phyloP scores from a whole-genome alignment of 305 asterid genomes.

The Fraxinus nigra region DNA sequence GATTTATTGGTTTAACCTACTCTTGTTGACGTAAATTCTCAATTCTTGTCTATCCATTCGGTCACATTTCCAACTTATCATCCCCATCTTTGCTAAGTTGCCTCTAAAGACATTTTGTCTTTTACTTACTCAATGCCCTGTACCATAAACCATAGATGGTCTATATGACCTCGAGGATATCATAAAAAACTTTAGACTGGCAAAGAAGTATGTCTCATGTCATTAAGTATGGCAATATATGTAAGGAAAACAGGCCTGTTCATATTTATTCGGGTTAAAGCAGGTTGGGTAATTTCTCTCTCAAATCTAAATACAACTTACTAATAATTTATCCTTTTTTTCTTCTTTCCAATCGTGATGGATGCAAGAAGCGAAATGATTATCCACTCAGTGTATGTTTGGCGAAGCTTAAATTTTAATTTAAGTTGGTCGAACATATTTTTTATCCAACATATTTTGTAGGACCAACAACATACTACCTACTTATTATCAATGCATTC shows the following conservation, averaged over 20 bases:
- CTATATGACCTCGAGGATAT: background rate
- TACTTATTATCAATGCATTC: background rate
- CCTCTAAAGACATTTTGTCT: background rate
- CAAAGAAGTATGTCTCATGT: background rate
- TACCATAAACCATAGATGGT: background rate
- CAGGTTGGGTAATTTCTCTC: background rate
- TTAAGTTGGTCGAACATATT: background rate
- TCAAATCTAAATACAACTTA: background rate
- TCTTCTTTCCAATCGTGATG: background rate
- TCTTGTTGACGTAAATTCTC: background rate
- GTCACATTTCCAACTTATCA: background rate
- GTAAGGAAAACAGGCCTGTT: background rate
- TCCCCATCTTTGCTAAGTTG: background rate
- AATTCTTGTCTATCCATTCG: background rate
- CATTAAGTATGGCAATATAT: no score
- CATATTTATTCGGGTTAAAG: background rate
- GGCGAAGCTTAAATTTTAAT: background rate
- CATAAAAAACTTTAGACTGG: background rate
- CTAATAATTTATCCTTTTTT: background rate
- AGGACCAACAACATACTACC: background rate
- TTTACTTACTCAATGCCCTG: background rate
- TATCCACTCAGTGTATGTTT: background rate
- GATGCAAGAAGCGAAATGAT: background rate
- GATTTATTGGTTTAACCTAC: background rate
- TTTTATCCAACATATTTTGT: background rate